phyloP scores from a whole-genome alignment of 179 eudicot species.

The Beta macrorhiza region DNA sequence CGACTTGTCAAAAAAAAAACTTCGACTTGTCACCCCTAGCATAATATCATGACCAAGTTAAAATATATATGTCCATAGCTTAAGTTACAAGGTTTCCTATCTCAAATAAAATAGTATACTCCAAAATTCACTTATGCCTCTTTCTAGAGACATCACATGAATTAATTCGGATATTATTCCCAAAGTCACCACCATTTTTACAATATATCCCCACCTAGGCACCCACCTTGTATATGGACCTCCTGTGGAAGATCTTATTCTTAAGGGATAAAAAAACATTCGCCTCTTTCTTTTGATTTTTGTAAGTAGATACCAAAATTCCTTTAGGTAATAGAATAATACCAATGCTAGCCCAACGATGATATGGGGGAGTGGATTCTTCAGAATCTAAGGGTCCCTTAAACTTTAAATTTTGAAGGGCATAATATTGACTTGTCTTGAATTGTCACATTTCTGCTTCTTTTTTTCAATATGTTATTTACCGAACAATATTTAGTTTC shows the following conservation, averaged over 20 bases:
- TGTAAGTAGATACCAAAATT: neutral
- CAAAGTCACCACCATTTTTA: neutral
- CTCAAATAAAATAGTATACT: neutral
- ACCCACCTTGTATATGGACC: neutral
- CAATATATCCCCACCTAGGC: neutral
- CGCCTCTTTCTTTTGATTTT: neutral
- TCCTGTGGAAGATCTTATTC: constrained; percentile 14
- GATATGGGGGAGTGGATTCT: neutral
- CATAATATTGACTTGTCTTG: constrained; percentile 24
- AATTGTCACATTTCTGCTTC: constrained; percentile 23
- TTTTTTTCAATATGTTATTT: neutral
- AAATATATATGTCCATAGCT: neutral
- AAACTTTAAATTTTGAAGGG: neutral
- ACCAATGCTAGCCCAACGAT: constrained; percentile 8
- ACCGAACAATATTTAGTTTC: no score
- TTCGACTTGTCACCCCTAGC: neutral
- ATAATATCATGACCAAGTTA: constrained; percentile 15
- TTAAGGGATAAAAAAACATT: constrained; percentile 1
- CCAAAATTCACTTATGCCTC: neutral
- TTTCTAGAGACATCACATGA: neutral
- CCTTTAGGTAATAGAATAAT: neutral
- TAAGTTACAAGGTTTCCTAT: constrained; percentile 1
- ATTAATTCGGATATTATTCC: neutral
- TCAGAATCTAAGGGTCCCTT: constrained; percentile 14
- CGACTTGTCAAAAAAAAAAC: no score